These are phyloP conservation scores for Suillus ampliporus DNA, from an alignment of 768 basidiomycete species.

Conservation along the genomic window DNA sequence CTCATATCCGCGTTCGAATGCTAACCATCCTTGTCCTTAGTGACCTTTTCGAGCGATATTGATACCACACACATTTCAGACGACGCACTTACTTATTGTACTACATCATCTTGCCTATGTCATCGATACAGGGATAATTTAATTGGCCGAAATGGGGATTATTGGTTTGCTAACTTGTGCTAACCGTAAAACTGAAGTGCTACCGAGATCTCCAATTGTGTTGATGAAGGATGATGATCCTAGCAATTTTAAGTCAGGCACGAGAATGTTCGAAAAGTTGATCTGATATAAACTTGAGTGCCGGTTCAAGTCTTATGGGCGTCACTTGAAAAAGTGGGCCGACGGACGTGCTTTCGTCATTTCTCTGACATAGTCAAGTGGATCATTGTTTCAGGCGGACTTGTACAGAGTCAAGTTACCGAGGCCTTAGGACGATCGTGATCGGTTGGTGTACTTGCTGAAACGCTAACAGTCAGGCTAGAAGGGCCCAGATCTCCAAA, in stretches of 20 bases:
- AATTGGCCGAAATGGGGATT: background rate
- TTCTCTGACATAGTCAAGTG: background rate
- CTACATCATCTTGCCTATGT: constrained; percentile 2
- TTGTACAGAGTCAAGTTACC: background rate
- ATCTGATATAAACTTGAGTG: background rate
- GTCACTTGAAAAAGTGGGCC: background rate
- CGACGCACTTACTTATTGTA: constrained; percentile 7
- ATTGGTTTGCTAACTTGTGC: background rate
- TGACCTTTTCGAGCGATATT: constrained; percentile 10
- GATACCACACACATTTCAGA: constrained; percentile 5
- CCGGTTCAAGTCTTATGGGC: background rate
- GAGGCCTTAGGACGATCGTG: background rate
- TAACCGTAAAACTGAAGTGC: background rate
- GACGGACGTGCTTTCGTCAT: background rate
- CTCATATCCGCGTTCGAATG: constrained; percentile 5
- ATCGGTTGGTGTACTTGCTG: background rate
- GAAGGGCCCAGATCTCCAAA: background rate
- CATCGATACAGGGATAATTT: constrained; percentile 7
- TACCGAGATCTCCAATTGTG: background rate
- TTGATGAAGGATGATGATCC: no score
- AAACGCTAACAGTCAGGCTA: background rate
- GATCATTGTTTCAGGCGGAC: background rate
- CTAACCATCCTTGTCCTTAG: constrained; percentile 10
- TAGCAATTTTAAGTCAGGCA: background rate
- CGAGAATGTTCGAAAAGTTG: background rate